Conservation (phyloP, 2,329 filamentous ascomycete genomes). For the Ceratocystis eucalypticola region DNA sequence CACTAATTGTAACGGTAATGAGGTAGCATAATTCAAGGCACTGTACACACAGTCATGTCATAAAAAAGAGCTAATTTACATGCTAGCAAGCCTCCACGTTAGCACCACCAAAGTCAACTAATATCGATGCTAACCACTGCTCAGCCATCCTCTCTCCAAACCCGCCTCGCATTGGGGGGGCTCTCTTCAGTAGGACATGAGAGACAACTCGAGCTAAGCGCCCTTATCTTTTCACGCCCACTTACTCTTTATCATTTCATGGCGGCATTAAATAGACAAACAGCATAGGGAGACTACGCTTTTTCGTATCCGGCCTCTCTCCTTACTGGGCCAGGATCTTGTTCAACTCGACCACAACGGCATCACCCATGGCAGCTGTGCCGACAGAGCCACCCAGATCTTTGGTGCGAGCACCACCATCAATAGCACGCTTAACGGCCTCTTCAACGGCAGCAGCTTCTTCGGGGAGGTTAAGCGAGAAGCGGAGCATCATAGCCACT, state of each 20-base stretch:
- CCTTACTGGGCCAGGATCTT: slow-evolving; percentile 43
- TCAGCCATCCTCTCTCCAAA: background rate
- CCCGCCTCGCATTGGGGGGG: background rate
- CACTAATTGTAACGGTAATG: background rate
- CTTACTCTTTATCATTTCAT: background rate
- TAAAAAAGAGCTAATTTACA: background rate
- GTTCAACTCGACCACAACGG: slow-evolving; percentile 57
- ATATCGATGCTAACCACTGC: too few species aligned
- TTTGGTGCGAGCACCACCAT: slow-evolving; percentile 62
- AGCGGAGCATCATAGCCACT: slow-evolving; percentile 89
- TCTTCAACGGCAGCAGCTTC: slow-evolving; percentile 70
- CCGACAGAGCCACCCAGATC: slow-evolving; percentile 69
- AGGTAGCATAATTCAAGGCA: background rate
- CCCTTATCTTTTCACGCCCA: background rate
- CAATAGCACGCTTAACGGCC: slow-evolving; percentile 67
- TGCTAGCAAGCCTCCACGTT: background rate
- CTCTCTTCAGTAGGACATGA: background rate
- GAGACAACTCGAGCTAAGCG: background rate
- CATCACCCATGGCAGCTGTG: slow-evolving; percentile 66
- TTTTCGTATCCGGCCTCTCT: background rate
- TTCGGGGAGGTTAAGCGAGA: slow-evolving; percentile 67
- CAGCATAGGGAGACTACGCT: background rate
- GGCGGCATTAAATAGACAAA: background rate
- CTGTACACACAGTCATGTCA: background rate
- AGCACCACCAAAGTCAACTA: background rate